Percentiles rank a stretch among this genome's conserved stretches.
Conservation (phyloP, 2,329 filamentous ascomycete genomes). For the Cephalotrichum gorgonifer region DNA sequence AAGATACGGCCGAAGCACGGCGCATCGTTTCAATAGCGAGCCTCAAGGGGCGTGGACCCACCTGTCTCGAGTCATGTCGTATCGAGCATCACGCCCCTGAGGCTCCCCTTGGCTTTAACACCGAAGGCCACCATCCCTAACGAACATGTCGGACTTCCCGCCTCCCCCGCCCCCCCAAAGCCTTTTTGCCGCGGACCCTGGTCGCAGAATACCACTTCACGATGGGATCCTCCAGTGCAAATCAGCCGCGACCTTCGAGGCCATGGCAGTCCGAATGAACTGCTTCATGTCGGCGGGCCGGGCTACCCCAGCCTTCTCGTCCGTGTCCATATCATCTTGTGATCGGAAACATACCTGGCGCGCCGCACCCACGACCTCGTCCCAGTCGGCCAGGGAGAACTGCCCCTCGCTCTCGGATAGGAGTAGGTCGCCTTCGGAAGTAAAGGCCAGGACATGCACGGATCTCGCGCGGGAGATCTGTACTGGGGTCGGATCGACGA, state of each 20-base stretch:
- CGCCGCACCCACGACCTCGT: constrained; percentile 55
- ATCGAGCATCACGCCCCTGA: neutral
- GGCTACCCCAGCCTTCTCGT: constrained; percentile 34
- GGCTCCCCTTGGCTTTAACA: neutral
- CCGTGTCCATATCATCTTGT: constrained; percentile 26
- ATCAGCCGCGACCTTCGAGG: constrained; percentile 40
- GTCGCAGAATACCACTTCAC: neutral
- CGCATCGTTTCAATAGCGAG: constrained; percentile 1
- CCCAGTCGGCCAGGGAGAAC: constrained; percentile 70
- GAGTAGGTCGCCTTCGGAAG: constrained; percentile 61
- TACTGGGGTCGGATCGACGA: constrained; percentile 51
- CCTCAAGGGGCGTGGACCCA: neutral
- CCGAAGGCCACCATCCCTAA: neutral
- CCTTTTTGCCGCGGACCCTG: neutral
- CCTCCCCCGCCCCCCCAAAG: neutral
- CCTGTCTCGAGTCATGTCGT: constrained; percentile 2
- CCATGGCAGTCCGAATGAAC: constrained; percentile 52
- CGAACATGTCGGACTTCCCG: neutral
- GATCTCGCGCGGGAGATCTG: constrained; percentile 56
- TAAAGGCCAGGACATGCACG: constrained; percentile 75
- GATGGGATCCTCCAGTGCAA: constrained; percentile 45
- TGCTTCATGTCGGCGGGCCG: constrained; percentile 41
- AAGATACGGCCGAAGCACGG: neutral
- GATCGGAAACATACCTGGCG: constrained; percentile 50
- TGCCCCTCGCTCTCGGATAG: constrained; percentile 72